These are phyloP conservation scores for Sugiyamaella novakii DNA, from an alignment of 1,139 yeast genomes.

Conservation along the genomic window DNA sequence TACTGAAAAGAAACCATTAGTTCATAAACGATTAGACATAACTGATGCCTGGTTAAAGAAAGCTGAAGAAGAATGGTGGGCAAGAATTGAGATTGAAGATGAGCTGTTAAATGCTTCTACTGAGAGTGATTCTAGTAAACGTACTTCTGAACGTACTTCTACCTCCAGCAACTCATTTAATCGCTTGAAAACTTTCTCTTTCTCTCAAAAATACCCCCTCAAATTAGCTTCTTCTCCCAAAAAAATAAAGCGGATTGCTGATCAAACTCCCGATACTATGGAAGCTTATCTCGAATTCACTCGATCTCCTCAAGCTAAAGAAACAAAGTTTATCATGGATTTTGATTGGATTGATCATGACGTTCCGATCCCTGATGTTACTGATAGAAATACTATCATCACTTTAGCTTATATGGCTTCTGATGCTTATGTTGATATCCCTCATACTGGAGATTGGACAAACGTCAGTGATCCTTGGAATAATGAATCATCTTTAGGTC, in stretches of 20 bases:
- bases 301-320: slow-evolving; percentile 32
- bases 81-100: not conserved
- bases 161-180: not conserved
- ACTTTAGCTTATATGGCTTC: slow-evolving; percentile 84
- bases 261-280: slow-evolving; percentile 63
- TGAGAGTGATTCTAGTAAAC: not conserved
- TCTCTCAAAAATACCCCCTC: slow-evolving; percentile 5
- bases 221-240: slow-evolving; percentile 22
- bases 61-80: slow-evolving; percentile 2
- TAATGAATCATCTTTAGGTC: slow-evolving; percentile 41
- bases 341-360: slow-evolving; percentile 39
- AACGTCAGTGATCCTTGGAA: slow-evolving; percentile 71
- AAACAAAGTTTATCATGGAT: slow-evolving; percentile 27
- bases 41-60: slow-evolving; percentile 19
- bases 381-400: slow-evolving; percentile 71
- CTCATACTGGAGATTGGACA: slow-evolving; percentile 84
- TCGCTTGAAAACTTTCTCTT: not conserved
- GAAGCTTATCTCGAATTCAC: slow-evolving; percentile 69
- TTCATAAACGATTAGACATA: slow-evolving; percentile 29
- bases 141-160: not conserved
- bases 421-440: slow-evolving; percentile 83
- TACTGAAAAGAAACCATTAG: slow-evolving; percentile 24
- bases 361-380: slow-evolving; percentile 68
- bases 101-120: not conserved
- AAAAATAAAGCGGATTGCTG: slow-evolving; percentile 52